Percentiles rank a stretch among this genome's conserved stretches.
Evolutionary conservation across 1,284 basidiomycete species (phyloP).

Genomic region (Coniferiporia sulphurascens): DNA sequence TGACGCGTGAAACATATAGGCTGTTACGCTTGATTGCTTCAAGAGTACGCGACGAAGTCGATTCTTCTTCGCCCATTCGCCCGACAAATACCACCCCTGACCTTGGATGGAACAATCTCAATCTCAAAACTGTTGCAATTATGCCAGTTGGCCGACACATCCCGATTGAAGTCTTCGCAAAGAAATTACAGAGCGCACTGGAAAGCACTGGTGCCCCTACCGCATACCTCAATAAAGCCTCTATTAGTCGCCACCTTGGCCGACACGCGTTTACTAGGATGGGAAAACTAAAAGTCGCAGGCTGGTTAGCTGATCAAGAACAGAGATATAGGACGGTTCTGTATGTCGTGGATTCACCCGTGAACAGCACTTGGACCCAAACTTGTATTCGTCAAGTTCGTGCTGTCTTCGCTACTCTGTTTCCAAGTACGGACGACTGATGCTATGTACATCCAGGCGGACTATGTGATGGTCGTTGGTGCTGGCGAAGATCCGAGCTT

Average conservation of each 20-base stretch:
- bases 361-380: constrained; percentile 93
- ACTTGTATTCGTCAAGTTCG: constrained; percentile 89
- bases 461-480: constrained; percentile 93
- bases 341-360: constrained; percentile 91
- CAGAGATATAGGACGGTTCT: constrained; percentile 87
- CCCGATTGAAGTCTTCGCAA: constrained; percentile 83
- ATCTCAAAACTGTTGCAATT: constrained; percentile 90
- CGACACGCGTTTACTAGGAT: constrained; percentile 91
- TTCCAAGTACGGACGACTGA: not conserved
- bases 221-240: constrained; percentile 87
- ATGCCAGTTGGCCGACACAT: constrained; percentile 78
- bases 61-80: constrained; percentile 46
- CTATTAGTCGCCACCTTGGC: constrained; percentile 85
- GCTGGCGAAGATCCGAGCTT: constrained; percentile 89
- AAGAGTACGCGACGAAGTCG: constrained; percentile 81
- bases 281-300: constrained; percentile 90
- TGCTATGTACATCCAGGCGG: constrained; percentile 55
- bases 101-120: constrained; percentile 77
- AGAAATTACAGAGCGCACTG: constrained; percentile 81
- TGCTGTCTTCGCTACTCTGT: not conserved
- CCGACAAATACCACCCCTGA: constrained; percentile 44
- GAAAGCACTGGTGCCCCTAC: constrained; percentile 88
- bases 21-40: constrained; percentile 90
- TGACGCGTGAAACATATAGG: constrained; percentile 32
- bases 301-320: constrained; percentile 94